Evolutionary conservation across 805 yeast species (phyloP).

Genomic region (Maudiozyma turicensis): DNA sequence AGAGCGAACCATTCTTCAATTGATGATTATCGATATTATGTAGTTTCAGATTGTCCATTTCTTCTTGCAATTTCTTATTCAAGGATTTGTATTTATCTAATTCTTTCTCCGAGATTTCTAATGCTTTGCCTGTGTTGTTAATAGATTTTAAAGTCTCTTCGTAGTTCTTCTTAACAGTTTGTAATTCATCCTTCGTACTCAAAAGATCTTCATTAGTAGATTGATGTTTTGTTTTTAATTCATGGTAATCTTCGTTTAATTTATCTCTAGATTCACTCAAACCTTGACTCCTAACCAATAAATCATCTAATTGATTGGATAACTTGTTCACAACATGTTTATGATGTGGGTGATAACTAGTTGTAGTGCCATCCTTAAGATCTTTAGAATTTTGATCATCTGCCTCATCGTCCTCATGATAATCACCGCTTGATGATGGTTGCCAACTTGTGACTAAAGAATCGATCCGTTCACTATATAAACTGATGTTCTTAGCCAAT

Average conservation of each 20-base stretch:
- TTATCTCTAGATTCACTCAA: conserved; percentile 28
- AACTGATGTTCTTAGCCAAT: conserved; percentile 24
- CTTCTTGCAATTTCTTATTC: conserved; percentile 47
- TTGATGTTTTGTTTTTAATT: conserved; percentile 23
- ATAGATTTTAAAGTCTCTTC: conserved; percentile 63
- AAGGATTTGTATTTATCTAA: conserved; percentile 47
- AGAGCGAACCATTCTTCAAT: background rate
- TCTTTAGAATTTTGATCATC: background rate
- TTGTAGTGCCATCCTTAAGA: background rate
- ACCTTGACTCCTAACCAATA: conserved; percentile 39
- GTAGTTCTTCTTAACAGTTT: conserved; percentile 52
- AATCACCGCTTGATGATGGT: conserved; percentile 4
- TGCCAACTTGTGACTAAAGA: conserved; percentile 20
- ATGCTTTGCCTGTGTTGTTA: conserved; percentile 64
- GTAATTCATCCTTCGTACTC: conserved; percentile 29
- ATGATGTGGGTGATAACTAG: conserved; percentile 10
- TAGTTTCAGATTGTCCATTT: conserved; percentile 59
- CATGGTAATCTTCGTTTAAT: conserved; percentile 25
- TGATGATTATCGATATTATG: conserved; percentile 32
- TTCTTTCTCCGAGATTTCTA: conserved; percentile 66
- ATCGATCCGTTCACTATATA: conserved; percentile 23
- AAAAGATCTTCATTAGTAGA: conserved; percentile 18
- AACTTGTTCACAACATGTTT: conserved; percentile 32
- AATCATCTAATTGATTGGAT: conserved; percentile 48
- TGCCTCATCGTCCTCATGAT: conserved; percentile 3